Percentiles rank a stretch among this genome's conserved stretches.
phyloP scores from a whole-genome alignment of 2,329 filamentous ascomycete genomes.

The Fusarium pseudograminearum region DNA sequence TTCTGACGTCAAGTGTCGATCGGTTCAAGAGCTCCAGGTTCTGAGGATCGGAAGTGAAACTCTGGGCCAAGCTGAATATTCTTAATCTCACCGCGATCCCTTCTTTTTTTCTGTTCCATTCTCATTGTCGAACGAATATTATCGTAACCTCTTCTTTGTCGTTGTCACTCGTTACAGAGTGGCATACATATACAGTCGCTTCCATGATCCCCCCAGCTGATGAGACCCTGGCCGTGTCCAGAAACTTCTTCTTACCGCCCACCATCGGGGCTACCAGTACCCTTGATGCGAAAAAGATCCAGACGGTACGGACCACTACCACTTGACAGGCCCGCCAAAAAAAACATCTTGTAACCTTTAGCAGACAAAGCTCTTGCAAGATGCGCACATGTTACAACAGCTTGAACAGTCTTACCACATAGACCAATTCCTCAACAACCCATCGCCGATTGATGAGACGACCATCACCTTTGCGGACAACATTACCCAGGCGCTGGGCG shows the following conservation, averaged over 20 bases:
- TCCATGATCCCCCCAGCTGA: not conserved
- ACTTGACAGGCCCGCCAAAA: not conserved
- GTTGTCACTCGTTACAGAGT: not conserved
- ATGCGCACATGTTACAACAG: not conserved
- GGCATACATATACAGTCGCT: not conserved
- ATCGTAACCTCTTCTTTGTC: not conserved
- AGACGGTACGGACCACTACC: not conserved
- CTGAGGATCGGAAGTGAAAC: not conserved
- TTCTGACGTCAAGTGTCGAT: conserved; percentile 2
- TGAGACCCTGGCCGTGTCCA: not conserved
- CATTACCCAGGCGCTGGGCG: not conserved
- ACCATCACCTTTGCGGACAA: not conserved
- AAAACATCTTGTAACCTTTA: conserved; percentile 1
- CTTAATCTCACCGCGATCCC: not conserved
- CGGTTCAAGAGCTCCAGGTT: not conserved
- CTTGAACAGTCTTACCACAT: not conserved
- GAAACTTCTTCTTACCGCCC: not conserved
- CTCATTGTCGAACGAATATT: not conserved
- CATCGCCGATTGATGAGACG: not conserved
- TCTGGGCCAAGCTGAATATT: not conserved
- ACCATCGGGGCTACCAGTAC: not conserved
- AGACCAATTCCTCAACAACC: conserved; percentile 1
- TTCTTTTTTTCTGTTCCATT: not conserved
- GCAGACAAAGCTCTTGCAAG: conserved; percentile 2
- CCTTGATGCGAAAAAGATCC: not conserved